Percentiles rank a stretch among this genome's conserved stretches.
These are phyloP conservation scores for Xerophyta viscosa DNA, from an alignment of 106 monocot genomes.

Conservation along the genomic window DNA sequence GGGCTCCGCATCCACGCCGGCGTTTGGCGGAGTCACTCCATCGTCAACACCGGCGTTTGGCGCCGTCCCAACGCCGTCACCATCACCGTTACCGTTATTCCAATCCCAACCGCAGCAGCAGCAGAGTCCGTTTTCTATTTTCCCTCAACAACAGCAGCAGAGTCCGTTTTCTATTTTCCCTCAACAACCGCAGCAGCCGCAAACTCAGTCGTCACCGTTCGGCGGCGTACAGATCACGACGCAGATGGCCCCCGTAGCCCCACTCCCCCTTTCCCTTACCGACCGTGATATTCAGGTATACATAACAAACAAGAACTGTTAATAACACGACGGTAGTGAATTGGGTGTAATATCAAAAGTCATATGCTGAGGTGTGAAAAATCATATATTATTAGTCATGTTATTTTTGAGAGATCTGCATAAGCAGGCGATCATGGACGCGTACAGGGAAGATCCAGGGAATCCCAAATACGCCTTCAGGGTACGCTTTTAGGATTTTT, in stretches of 20 bases:
- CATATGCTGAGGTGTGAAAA: not conserved
- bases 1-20: conserved; percentile 5
- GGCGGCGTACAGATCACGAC: conserved; percentile 54
- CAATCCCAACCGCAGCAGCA: too few relatives aligned
- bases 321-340: too few relatives aligned
- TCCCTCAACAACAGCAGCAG: conserved; percentile 31
- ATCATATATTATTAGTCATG: too few relatives aligned
- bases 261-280: conserved; percentile 49
- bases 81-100: conserved; percentile 3
- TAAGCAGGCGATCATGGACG: conserved; percentile 72
- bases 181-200: conserved; percentile 18
- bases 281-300: conserved; percentile 82
- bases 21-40: conserved; percentile 1
- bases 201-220: conserved; percentile 33
- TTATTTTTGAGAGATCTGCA: conserved; percentile 4
- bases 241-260: conserved; percentile 91
- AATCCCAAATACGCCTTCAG: conserved; percentile 86
- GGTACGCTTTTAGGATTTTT: conserved; percentile 34
- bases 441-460: conserved; percentile 79
- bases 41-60: conserved; percentile 17
- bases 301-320: too few relatives aligned
- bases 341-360: not conserved
- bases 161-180: conserved; percentile 12
- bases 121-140: conserved; percentile 23
- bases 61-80: not conserved